Evolutionary conservation across 2,329 filamentous ascomycete genomes (phyloP), one percentile per base, ranked within the genome.

Genomic region (Ophiocordyceps camponoti-rufipedis): DNA sequence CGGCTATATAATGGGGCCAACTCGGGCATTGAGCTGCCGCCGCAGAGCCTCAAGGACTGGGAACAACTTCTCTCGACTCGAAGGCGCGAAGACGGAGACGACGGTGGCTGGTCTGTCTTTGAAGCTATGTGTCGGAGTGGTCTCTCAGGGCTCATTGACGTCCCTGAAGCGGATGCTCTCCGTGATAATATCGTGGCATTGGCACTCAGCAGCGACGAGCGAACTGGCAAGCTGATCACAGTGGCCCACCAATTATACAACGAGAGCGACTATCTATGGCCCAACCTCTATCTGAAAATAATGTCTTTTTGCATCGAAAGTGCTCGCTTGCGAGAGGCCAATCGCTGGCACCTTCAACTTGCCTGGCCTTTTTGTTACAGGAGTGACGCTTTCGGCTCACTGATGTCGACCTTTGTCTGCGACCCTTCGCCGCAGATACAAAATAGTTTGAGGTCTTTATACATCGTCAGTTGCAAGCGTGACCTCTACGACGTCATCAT

Each of bases 401-500:
- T 74, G 16, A 49, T 75, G 2, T 69, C 47, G 55, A 62, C 52
- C 47, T 72, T 69, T 42, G 62, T 65, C 38, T 46, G 55, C 14
- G 61, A 69, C 43, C 48, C 55, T 5, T 60, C 62, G 28, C 52
- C 58, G 3, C 51, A 57, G 19, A 53, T 65, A 43, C 62, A 69
- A 41, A 57, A 58, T 10, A 62, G 62, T 2, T 57, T 76, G 8
- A 60, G 58, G 40, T 55, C 59, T 13, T 57, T 76, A 10, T 76
- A 76, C 48, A 53, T 61, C 9, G 59, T 61, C 16, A 69, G 63
- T 42, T 53, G 53, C 2, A 60, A 68, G 42, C 69, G 63, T 40
- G 50, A 55, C 11, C 51, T 75, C 0, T 76, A 76, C 52, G 71
- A 75, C 50, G 55, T 59, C 18, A 46, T 76, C 8, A 62, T 76